Evolutionary conservation across 176 grass and related monocot genomes (phyloP), one percentile per base, ranked within the genome.

Genomic region (Juncus effusus): DNA sequence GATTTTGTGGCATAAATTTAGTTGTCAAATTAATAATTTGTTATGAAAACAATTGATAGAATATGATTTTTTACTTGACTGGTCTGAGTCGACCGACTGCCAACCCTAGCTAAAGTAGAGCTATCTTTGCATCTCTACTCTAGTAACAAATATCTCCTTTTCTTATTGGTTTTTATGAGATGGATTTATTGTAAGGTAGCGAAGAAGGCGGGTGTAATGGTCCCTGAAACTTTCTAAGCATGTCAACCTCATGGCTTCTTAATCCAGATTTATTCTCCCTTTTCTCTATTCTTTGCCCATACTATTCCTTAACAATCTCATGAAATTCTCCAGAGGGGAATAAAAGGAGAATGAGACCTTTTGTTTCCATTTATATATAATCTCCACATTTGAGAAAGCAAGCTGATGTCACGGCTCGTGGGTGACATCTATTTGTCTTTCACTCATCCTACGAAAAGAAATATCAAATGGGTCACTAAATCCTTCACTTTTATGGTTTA

Each of bases 261-360:
- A 65, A 64, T 76, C 73, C 73, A 35, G 73, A 12, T 40, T 65
- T 65, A 76, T 76, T 76, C 73, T 65, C 60, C 38, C 19, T 11
- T 13, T 62, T 16, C 38, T 28, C 19, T 56, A 56, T 69, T 40
- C 51, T 56, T 28, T 55, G 66, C n/a, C 49, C 66, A 69, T 69
- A 19, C 50, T 54, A 74, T 45, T 35, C 49, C 59, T 49, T 36
- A 51, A 44, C 2, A 64, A 15, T 68, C 63, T 36, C 38, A 69
- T 55, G 13, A 7, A 10, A 42, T 12, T 7, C 16, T 65, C 45
- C 13, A 5, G 11, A 7, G 56, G 14, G 3, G 44, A 76, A 76
- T 64, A 65, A 54, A 54, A 64, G 1, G 60, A 35, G 45, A 76
- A 42, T 55, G 54, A 16, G 16, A 54, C 19, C 60, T 76, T 65